Percentiles rank a stretch among this genome's conserved stretches.
Conservation (phyloP, 805 yeast species). For the Yarrowia yakushimensis region DNA sequence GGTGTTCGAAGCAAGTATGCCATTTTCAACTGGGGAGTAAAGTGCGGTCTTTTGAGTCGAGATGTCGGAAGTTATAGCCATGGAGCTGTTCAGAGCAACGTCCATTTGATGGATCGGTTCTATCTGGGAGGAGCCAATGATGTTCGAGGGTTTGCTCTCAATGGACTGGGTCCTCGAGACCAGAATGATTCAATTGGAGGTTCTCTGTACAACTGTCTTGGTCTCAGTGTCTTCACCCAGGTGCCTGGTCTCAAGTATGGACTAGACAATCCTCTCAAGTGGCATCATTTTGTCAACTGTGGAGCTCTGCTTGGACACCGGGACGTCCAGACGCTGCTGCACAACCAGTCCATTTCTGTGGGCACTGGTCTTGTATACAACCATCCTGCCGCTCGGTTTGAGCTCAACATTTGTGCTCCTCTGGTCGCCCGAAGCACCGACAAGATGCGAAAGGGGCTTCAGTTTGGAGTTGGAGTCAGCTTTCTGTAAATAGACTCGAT, state of each 20-base stretch:
- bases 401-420: slow-evolving; percentile 62
- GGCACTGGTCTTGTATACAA: slow-evolving; percentile 60
- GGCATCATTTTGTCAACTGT: slow-evolving; percentile 62
- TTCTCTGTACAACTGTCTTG: slow-evolving; percentile 52
- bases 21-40: slow-evolving; percentile 26
- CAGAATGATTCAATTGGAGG: slow-evolving; percentile 64
- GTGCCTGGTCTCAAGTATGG: slow-evolving; percentile 48
- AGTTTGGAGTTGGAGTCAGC: slow-evolving; percentile 60
- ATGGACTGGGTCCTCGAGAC: slow-evolving; percentile 64
- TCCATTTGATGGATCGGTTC: slow-evolving; percentile 75
- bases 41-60: slow-evolving; percentile 27
- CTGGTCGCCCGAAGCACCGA: slow-evolving; percentile 51
- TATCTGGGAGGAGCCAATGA: slow-evolving; percentile 77
- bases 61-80: background rate
- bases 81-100: background rate
- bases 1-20: slow-evolving; percentile 33
- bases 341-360: slow-evolving; percentile 49
- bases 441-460: slow-evolving; percentile 58
- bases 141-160: slow-evolving; percentile 63
- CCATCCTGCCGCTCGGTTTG: slow-evolving; percentile 65
- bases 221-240: slow-evolving; percentile 55
- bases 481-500: slow-evolving; percentile 43
- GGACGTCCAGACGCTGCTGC: slow-evolving; percentile 25
- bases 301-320: slow-evolving; percentile 49
- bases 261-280: slow-evolving; percentile 50